phyloP scores from a whole-genome alignment of 805 yeast species.

The Isabelozyma pseudorhagii region DNA sequence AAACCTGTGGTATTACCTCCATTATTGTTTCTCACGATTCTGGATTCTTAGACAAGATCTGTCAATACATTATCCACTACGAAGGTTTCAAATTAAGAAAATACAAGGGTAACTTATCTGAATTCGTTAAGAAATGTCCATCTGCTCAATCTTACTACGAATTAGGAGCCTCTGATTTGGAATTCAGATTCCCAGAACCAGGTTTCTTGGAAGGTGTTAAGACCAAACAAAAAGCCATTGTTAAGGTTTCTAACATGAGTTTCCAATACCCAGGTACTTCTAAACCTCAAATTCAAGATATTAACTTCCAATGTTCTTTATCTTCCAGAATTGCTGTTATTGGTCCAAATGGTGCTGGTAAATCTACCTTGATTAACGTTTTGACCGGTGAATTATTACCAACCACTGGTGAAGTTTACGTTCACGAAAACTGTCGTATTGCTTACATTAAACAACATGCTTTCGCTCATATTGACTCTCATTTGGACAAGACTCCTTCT shows the following conservation, averaged over 20 bases:
- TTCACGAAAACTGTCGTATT: conserved; percentile 99
- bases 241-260: conserved; percentile 93
- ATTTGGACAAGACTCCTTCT: conserved; percentile 98
- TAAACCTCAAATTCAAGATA: conserved; percentile 89
- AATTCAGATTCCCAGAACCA: conserved; percentile 98
- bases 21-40: conserved; percentile 99
- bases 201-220: conserved; percentile 99
- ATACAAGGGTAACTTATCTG: conserved; percentile 99
- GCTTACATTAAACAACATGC: conserved; percentile 99
- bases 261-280: conserved; percentile 99
- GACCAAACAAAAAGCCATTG: conserved; percentile 99
- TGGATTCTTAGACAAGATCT: conserved; percentile 96
- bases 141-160: conserved; percentile 98
- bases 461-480: conserved; percentile 98
- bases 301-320: conserved; percentile 97
- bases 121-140: conserved; percentile 98
- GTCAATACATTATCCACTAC: conserved; percentile 98
- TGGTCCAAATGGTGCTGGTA: conserved; percentile 99
- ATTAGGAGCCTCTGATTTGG: conserved; percentile 96
- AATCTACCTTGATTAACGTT: conserved; percentile 97
- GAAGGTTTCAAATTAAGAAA: conserved; percentile 99
- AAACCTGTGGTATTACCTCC: conserved; percentile 97
- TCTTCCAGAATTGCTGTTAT: conserved; percentile 99
- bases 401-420: conserved; percentile 97
- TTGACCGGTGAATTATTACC: conserved; percentile 99